phyloP scores from a whole-genome alignment of 345 rosid species.

The Dipteronia dyeriana region DNA sequence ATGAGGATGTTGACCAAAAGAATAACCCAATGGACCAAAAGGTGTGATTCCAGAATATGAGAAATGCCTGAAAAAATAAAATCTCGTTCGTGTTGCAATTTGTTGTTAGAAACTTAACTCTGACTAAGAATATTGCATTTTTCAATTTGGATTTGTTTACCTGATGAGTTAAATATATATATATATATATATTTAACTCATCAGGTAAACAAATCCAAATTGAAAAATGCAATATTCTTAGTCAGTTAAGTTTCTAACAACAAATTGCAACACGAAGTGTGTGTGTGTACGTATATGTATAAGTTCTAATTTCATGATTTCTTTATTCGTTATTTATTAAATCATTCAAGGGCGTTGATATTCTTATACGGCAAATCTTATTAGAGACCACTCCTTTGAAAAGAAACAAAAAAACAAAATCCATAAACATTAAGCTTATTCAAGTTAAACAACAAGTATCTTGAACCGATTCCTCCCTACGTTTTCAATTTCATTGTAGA shows the following conservation, averaged over 20 bases:
- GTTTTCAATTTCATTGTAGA: neutral
- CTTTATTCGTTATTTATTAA: neutral
- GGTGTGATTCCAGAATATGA: neutral
- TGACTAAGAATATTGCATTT: neutral
- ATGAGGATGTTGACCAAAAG: neutral
- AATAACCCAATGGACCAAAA: neutral
- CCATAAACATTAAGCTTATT: neutral
- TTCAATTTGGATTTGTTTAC: neutral
- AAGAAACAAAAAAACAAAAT: neutral
- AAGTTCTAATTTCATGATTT: neutral
- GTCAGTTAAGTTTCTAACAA: too few relatives aligned
- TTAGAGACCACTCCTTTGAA: too few relatives aligned
- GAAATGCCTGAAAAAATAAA: neutral
- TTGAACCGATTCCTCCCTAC: neutral
- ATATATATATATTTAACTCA: too few relatives aligned
- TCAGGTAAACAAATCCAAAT: too few relatives aligned
- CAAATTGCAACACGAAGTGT: too few relatives aligned
- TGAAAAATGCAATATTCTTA: too few relatives aligned
- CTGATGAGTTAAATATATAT: too few relatives aligned
- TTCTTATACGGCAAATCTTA: neutral
- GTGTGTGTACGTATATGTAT: too few relatives aligned
- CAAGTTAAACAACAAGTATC: neutral
- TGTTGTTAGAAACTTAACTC: neutral
- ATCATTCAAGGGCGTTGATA: neutral
- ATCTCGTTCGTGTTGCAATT: neutral